phyloP scores from a whole-genome alignment of 768 basidiomycete species.

The Lepiota venenata region DNA sequence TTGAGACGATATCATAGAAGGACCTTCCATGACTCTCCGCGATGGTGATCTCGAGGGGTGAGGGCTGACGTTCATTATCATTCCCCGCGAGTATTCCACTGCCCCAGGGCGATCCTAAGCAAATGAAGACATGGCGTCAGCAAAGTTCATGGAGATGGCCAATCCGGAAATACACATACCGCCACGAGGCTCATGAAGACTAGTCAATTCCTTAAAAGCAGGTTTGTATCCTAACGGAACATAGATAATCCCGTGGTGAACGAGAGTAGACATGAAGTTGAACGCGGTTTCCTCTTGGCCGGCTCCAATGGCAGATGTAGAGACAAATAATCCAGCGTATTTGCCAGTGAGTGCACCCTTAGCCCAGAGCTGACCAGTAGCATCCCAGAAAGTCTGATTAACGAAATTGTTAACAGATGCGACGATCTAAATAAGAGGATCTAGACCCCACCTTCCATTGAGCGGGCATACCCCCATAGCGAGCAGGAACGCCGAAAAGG shows the following conservation, averaged over 20 bases:
- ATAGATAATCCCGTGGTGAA: conserved; percentile 56
- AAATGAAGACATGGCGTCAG: no score
- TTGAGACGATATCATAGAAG: conserved; percentile 49
- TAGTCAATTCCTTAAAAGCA: conserved; percentile 28
- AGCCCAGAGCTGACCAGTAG: conserved; percentile 63
- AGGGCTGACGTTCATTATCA: conserved; percentile 59
- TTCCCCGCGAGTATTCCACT: conserved; percentile 63
- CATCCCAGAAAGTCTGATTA: conserved; percentile 71
- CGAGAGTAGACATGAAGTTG: conserved; percentile 44
- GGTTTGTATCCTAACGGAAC: conserved; percentile 34
- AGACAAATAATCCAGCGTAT: conserved; percentile 65
- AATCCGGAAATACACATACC: conserved; percentile 35
- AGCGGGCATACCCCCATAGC: conserved; percentile 77
- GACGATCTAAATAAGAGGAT: background rate
- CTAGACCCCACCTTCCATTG: conserved; percentile 63
- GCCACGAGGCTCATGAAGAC: conserved; percentile 53
- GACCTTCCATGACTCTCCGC: conserved; percentile 53
- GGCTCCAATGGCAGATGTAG: conserved; percentile 62
- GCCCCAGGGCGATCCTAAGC: conserved; percentile 73
- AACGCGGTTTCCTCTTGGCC: conserved; percentile 62
- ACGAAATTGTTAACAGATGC: background rate
- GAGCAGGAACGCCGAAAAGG: conserved; percentile 75
- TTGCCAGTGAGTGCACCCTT: conserved; percentile 59
- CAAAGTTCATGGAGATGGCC: background rate
- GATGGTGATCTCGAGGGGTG: conserved; percentile 51